Evolutionary conservation across 305 asterid species (phyloP).

Genomic region (Striga hermonthica): DNA sequence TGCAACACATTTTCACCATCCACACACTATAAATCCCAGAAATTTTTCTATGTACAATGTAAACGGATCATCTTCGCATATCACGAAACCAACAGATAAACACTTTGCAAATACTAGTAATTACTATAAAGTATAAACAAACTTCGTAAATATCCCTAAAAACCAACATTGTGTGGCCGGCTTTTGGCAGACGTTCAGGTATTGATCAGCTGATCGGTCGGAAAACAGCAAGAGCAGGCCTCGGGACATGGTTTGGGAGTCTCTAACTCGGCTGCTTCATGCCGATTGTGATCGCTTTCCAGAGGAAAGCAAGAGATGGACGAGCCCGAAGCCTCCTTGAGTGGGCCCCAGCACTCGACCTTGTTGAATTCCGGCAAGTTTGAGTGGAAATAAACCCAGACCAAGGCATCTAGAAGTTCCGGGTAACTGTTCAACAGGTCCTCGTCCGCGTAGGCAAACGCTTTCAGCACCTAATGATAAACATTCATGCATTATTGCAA

Average conservation of each 20-base stretch:
- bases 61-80: too few relatives aligned
- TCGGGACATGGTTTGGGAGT: slow-evolving; percentile 60
- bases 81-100: too few relatives aligned
- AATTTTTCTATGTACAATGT: too few relatives aligned
- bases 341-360: slow-evolving; percentile 96
- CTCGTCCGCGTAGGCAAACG: slow-evolving; percentile 79
- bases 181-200: slow-evolving; percentile 33
- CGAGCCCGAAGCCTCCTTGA: slow-evolving; percentile 48
- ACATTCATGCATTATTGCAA: too few relatives aligned
- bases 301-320: neutral
- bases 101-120: too few relatives aligned
- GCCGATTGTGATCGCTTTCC: neutral
- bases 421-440: slow-evolving; percentile 61
- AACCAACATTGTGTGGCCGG: neutral
- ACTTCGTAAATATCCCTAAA: neutral
- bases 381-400: slow-evolving; percentile 93
- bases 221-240: slow-evolving; percentile 77
- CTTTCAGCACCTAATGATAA: slow-evolving; percentile 61
- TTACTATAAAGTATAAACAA: too few relatives aligned
- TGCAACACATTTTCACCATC: too few relatives aligned
- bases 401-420: slow-evolving; percentile 66
- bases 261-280: neutral
- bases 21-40: too few relatives aligned
- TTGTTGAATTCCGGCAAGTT: slow-evolving; percentile 80
- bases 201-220: slow-evolving; percentile 42